Percentiles rank a stretch among this genome's conserved stretches.
These are phyloP conservation scores for Solanum rostratum DNA, from an alignment of 257 asterid species.

Conservation along the genomic window DNA sequence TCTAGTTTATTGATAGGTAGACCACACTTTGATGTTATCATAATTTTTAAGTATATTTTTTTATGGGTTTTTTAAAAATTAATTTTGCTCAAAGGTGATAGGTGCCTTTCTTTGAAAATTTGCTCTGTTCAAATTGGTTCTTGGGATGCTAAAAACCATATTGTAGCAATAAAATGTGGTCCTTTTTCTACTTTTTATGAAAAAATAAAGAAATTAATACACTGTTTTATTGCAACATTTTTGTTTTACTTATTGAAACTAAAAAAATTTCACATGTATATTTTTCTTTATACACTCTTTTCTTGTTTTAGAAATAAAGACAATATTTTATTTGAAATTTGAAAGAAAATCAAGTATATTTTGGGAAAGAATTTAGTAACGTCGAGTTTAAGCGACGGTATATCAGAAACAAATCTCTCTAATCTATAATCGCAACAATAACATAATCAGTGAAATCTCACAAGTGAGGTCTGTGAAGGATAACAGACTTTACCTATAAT, in stretches of 20 bases:
- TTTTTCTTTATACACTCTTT: not conserved
- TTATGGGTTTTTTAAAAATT: not conserved
- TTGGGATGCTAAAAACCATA: not conserved
- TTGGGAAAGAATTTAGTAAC: not conserved
- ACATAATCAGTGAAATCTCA: no score
- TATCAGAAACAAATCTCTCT: no score
- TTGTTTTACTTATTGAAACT: not conserved
- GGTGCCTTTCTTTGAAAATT: not conserved
- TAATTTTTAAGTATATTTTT: not conserved
- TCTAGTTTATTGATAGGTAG: not conserved
- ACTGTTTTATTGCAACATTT: not conserved
- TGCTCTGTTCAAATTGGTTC: not conserved
- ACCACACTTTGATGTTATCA: not conserved
- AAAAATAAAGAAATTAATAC: not conserved
- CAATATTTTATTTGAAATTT: not conserved
- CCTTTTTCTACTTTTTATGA: not conserved
- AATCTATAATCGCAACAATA: no score
- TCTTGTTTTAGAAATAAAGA: not conserved
- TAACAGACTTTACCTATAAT: no score
- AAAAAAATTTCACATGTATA: not conserved
- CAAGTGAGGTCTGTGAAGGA: fast-evolving
- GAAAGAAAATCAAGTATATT: not conserved
- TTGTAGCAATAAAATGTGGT: not conserved
- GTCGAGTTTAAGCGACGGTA: not conserved
- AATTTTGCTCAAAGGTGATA: not conserved